Conservation (phyloP, 495 filamentous ascomycete genomes). For the Melanomma pulvis-pyrius region DNA sequence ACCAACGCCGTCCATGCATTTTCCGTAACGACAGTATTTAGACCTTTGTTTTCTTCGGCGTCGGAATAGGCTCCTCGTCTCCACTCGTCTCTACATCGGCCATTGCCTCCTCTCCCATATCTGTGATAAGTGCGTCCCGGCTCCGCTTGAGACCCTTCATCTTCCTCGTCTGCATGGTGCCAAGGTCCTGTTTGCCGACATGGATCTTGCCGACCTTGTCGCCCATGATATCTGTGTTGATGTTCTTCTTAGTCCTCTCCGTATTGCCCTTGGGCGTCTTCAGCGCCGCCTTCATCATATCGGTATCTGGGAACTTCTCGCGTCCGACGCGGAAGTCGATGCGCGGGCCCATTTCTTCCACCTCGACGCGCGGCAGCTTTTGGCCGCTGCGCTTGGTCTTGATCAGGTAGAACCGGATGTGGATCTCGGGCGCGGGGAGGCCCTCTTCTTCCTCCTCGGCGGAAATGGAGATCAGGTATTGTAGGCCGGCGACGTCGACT, state of each 20-base stretch:
- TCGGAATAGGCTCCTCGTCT: slow-evolving; percentile 16
- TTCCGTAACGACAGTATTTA: not conserved
- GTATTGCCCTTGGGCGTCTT: slow-evolving; percentile 75
- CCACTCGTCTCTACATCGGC: slow-evolving; percentile 2
- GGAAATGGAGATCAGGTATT: slow-evolving; percentile 80
- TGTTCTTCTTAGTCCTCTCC: slow-evolving; percentile 88
- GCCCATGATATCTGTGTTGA: slow-evolving; percentile 84
- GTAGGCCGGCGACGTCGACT: slow-evolving; percentile 91
- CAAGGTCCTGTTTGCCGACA: slow-evolving; percentile 86
- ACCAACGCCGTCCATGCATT: slow-evolving; percentile 22
- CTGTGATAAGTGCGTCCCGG: slow-evolving; percentile 46
- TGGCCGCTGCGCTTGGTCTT: slow-evolving; percentile 82
- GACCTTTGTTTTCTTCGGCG: slow-evolving; percentile 22
- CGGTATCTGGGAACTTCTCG: slow-evolving; percentile 71
- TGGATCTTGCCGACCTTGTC: slow-evolving; percentile 96
- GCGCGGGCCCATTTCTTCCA: slow-evolving; percentile 93
- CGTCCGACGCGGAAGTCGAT: slow-evolving; percentile 91
- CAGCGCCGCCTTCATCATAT: slow-evolving; percentile 85
- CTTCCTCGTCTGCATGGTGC: slow-evolving; percentile 89
- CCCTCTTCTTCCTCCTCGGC: slow-evolving; percentile 68
- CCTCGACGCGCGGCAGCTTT: slow-evolving; percentile 83
- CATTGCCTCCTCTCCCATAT: slow-evolving; percentile 5
- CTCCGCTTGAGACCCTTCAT: slow-evolving; percentile 97
- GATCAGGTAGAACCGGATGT: slow-evolving; percentile 83
- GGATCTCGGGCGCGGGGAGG: slow-evolving; percentile 67